Base-by-base conservation (phyloP, 768 basidiomycete species). In the Macrolepiota fuliginosa region DNA sequence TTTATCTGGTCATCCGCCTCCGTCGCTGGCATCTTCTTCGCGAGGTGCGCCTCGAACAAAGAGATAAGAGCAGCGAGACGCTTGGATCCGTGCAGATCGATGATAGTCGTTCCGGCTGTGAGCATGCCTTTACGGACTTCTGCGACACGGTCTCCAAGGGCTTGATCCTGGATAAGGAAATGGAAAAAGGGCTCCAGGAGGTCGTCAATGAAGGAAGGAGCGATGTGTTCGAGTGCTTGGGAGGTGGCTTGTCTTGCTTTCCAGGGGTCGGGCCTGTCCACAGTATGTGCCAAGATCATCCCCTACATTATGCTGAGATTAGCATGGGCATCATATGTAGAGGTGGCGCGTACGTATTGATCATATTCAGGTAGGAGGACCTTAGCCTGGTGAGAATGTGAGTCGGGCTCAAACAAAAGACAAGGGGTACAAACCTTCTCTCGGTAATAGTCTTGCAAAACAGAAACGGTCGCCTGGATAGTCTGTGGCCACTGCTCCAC, bases 251-350 rank as follows among this genome's bases (percentile, higher is more conserved):
- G 77, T 19, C 97, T 84, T 19, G 89, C 80, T 49, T 87, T 82
- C 91, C 91, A 98, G 5, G 96, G 96, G 74, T 99, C 97, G 9
- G 84, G 75, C 25, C 90, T 85, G 67, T 93, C 90, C n/a, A 98
- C 76, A 42, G 88, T 95, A 66, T 88, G 84, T 19, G 91, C 86
- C 54, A 96, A 89, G 54, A 98, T 83, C 91, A 98, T 96, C 15
- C 97, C 97, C 94, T 95, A 64, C 13, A 17, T 50, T 24, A 40
- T 53, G 52, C 40, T 37, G 25, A 35, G 24, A 63, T 64, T 5
- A 69, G 45, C n/a, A 40, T 32, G 40, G 2, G 2, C 15, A 13
- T 22, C n/a, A 19, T 19, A 7, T 15, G 9, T 39, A 3, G 1
- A 29, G 25, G 40, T 25, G 17, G 24, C 1, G 76, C 89, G 50